These are phyloP conservation scores for Candida ascalaphidarum DNA, from an alignment of 805 yeast genomes.

Conservation along the genomic window DNA sequence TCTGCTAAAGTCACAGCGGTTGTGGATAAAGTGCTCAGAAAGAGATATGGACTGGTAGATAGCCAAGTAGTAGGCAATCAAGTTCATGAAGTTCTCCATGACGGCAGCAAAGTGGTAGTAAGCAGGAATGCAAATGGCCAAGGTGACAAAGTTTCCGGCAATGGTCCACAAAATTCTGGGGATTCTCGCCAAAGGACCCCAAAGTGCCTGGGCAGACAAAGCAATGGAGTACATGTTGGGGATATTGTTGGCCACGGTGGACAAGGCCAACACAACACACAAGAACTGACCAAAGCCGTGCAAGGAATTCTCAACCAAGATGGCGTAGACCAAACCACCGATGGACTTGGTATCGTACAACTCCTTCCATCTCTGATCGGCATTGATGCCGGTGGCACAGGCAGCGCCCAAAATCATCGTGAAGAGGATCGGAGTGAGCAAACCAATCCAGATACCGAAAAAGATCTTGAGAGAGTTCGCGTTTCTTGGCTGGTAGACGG, in stretches of 20 bases:
- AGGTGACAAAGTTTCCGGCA: slow-evolving; percentile 62
- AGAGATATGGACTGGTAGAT: slow-evolving; percentile 68
- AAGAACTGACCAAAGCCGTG: slow-evolving; percentile 89
- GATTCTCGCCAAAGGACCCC: slow-evolving; percentile 63
- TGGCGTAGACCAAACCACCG: slow-evolving; percentile 80
- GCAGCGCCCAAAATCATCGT: slow-evolving; percentile 84
- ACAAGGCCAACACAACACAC: slow-evolving; percentile 73
- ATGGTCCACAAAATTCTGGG: slow-evolving; percentile 85
- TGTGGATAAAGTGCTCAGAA: slow-evolving; percentile 80
- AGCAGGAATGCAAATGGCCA: slow-evolving; percentile 87
- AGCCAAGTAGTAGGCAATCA: slow-evolving; percentile 86
- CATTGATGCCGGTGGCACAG: slow-evolving; percentile 49
- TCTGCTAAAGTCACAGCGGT: slow-evolving; percentile 47
- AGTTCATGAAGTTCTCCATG: slow-evolving; percentile 82
- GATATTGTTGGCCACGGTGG: slow-evolving; percentile 85
- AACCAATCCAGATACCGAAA: slow-evolving; percentile 54
- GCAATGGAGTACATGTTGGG: slow-evolving; percentile 93
- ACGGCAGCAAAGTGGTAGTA: slow-evolving; percentile 64
- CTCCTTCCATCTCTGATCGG: slow-evolving; percentile 30
- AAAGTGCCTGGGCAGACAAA: slow-evolving; percentile 76
- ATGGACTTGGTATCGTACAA: slow-evolving; percentile 46
- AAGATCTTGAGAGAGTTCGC: slow-evolving; percentile 55
- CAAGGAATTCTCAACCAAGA: slow-evolving; percentile 70
- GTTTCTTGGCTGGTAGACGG: slow-evolving; percentile 72
- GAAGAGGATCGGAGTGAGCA: slow-evolving; percentile 61